phyloP scores from a whole-genome alignment of 73 alveolate species.

The Tetrahymena thermophila region DNA sequence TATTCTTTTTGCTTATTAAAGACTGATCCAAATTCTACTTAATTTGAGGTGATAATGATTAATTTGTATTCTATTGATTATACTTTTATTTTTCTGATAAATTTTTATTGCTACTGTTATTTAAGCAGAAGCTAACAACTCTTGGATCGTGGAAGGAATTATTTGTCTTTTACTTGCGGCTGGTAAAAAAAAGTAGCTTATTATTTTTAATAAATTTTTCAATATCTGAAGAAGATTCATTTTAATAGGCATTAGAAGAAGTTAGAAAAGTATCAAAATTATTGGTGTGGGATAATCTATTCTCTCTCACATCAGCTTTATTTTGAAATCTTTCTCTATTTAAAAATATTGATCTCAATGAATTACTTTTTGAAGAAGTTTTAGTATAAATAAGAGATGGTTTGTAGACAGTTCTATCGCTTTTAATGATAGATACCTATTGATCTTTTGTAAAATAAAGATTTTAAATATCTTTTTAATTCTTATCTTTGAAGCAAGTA shows the following conservation, averaged over 20 bases:
- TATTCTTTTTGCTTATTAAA: neutral
- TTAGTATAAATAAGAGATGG: neutral
- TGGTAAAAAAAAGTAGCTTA: neutral
- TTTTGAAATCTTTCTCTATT: neutral
- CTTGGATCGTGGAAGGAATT: neutral
- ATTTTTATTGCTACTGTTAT: neutral
- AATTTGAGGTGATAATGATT: neutral
- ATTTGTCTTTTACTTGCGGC: neutral
- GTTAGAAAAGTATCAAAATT: neutral
- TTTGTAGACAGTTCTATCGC: neutral
- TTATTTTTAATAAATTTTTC: neutral
- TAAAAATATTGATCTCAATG: neutral
- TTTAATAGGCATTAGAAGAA: neutral
- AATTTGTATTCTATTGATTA: neutral
- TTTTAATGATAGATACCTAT: neutral
- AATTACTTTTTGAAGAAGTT: neutral
- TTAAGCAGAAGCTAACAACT: neutral
- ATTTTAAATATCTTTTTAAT: neutral
- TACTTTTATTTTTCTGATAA: neutral
- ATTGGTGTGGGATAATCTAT: neutral
- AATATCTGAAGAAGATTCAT: neutral
- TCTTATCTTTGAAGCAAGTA: neutral
- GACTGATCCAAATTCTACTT: neutral
- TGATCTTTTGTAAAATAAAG: neutral
- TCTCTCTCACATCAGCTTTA: neutral